These are phyloP conservation scores for Bombardia bombarda DNA, from an alignment of 495 filamentous ascomycete species.

Conservation along the genomic window DNA sequence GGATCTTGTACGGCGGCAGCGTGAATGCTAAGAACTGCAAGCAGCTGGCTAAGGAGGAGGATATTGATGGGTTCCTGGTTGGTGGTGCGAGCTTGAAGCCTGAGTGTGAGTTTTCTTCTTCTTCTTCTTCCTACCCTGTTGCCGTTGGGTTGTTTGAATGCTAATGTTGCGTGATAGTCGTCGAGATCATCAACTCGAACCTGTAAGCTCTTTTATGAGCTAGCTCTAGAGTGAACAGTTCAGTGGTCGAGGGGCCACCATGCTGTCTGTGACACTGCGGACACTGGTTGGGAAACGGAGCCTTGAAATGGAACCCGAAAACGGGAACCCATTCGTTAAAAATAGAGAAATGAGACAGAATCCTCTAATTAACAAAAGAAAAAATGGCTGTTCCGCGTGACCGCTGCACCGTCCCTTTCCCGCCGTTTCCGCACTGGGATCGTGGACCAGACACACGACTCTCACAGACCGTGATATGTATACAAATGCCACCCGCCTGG, in stretches of 20 bases:
- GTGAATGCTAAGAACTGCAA: slow-evolving; percentile 98
- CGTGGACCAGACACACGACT: neutral
- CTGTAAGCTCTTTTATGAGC: slow-evolving; percentile 33
- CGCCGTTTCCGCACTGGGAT: neutral
- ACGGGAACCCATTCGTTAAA: too few relatives aligned
- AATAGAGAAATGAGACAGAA: neutral
- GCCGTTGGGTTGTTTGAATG: neutral
- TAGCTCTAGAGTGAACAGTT: too few relatives aligned
- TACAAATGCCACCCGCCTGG: neutral
- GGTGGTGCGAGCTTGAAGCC: slow-evolving; percentile 98
- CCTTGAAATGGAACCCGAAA: too few relatives aligned
- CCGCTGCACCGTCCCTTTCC: neutral
- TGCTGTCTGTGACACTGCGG: too few relatives aligned
- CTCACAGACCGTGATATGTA: neutral
- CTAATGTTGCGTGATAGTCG: slow-evolving; percentile 36
- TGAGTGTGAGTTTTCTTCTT: slow-evolving; percentile 60
- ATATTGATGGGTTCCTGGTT: slow-evolving; percentile 98
- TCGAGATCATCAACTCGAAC: slow-evolving; percentile 54
- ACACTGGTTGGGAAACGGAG: too few relatives aligned
- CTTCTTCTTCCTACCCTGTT: neutral
- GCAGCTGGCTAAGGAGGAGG: slow-evolving; percentile 79
- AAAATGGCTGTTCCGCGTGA: neutral
- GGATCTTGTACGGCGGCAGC: slow-evolving; percentile 92
- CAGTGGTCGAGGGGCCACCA: too few relatives aligned
- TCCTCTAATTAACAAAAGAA: neutral